Base-by-base conservation (phyloP, 2,329 filamentous ascomycete species). In the Fusarium virguliforme region DNA sequence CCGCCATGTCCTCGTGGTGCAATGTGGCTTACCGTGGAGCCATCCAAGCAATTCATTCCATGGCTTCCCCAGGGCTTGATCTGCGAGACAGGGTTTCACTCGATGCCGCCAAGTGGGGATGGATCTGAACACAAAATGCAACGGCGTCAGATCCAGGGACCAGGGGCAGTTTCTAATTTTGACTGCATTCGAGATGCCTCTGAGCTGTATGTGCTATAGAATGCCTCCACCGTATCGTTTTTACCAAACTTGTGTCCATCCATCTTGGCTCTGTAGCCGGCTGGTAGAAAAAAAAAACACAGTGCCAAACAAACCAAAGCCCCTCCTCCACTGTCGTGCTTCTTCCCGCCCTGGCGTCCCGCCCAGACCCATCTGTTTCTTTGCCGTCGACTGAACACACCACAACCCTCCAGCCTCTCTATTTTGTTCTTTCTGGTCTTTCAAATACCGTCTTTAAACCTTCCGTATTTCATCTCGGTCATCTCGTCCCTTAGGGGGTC, bases 71-170 rank as follows among this genome's bases (percentile, higher is more conserved):
- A 18, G 5, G 48, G n/a, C 48, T 2, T 9, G 48, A 35, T 53
- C 48, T 34, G 18, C 48, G 13, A 53, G 24, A 53, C 28, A 35
- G 13, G 18, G 30, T 35, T 53, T 22, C n/a, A 22, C 15, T 15
- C 48, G 28, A 53, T 53, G n/a, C 30, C 48, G 48, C 48, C 48
- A 51, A 34, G 48, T 51, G 48, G 48, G 48, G 26, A 28, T 48
- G 26, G 43, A 48, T 48, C 43, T 48, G 26, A 48, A 48, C 43
- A 48, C 43, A 48, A 48, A 48, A 48, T 48, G 43, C 26, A 48
- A 48, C 43, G 43, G 43, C 26, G 43, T 48, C 10, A 51, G 28
- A 34, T 51, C 48, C 48, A 34, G 48, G 48, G 28, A 34, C 48
- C 28, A 34, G 48, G 48, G 48, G 48, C 28, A 15, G 10, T 22